Percentiles rank a stretch among this genome's conserved stretches.
These are phyloP conservation scores for Nemania sp. DNA, from an alignment of 2,329 filamentous ascomycete genomes.

Conservation along the genomic window DNA sequence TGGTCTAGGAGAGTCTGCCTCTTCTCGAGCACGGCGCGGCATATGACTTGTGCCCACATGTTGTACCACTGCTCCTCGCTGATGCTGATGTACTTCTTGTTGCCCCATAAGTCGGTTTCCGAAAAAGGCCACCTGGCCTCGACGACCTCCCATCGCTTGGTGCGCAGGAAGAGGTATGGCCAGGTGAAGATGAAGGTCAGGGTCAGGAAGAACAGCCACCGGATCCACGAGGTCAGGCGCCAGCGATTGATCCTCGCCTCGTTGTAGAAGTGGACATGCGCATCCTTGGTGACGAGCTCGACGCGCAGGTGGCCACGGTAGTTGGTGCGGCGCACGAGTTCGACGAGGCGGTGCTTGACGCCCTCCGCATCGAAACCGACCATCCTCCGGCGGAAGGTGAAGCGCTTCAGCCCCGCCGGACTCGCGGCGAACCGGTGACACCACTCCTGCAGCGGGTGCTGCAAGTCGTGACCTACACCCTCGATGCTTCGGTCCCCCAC, in stretches of 20 bases:
- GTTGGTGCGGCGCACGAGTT: constrained; percentile 64
- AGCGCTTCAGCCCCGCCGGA: constrained; percentile 59
- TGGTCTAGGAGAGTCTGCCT: constrained; percentile 60
- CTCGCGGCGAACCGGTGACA: constrained; percentile 68
- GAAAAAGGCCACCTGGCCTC: constrained; percentile 64
- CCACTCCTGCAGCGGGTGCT: constrained; percentile 60
- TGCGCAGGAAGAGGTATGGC: constrained; percentile 70
- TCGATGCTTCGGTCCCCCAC: constrained; percentile 49
- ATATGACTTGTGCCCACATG: constrained; percentile 63
- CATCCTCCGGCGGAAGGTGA: constrained; percentile 56
- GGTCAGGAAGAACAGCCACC: constrained; percentile 66
- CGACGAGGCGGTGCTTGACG: constrained; percentile 55
- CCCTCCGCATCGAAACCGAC: constrained; percentile 62
- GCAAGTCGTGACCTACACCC: constrained; percentile 43
- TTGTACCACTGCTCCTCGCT: constrained; percentile 65
- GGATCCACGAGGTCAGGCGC: constrained; percentile 65
- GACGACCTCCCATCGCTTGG: constrained; percentile 67
- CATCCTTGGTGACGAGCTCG: constrained; percentile 61
- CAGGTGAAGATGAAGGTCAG: constrained; percentile 71
- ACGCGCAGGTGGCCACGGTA: constrained; percentile 67
- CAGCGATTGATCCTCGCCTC: constrained; percentile 64
- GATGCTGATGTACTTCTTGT: constrained; percentile 55
- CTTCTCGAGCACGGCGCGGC: constrained; percentile 60
- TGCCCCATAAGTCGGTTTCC: constrained; percentile 37
- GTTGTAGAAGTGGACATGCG: constrained; percentile 65